Percentiles rank a stretch among this genome's conserved stretches.
These are phyloP conservation scores for Cinnamomum chago DNA, from an alignment of 164 flowering plant species.

Conservation along the genomic window DNA sequence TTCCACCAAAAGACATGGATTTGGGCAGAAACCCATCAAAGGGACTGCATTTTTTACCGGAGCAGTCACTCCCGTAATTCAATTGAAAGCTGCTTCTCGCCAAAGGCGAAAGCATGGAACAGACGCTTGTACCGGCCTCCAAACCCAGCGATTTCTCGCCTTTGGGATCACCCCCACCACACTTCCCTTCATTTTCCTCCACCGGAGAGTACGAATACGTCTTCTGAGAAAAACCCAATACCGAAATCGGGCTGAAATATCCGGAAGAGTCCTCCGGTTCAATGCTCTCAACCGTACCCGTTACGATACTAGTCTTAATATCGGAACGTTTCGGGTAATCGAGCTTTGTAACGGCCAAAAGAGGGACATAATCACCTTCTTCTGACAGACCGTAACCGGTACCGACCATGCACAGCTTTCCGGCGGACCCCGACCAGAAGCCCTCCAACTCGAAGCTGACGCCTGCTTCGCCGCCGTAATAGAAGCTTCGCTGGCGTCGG, in stretches of 20 bases:
- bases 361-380: conserved; percentile 27
- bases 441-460: conserved; percentile 32
- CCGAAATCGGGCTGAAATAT: conserved; percentile 34
- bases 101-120: conserved; percentile 9
- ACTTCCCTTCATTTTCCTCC: conserved; percentile 12
- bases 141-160: conserved; percentile 13
- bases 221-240: conserved; percentile 26
- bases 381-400: conserved; percentile 13
- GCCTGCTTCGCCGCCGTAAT: background rate
- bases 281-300: conserved; percentile 44
- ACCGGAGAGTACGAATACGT: conserved; percentile 31
- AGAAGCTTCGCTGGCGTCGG: background rate
- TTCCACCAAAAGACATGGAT: conserved; percentile 23
- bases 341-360: conserved; percentile 42
- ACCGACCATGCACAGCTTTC: conserved; percentile 61
- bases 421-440: conserved; percentile 45
- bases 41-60: conserved; percentile 31
- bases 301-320: conserved; percentile 31
- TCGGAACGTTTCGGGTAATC: conserved; percentile 27
- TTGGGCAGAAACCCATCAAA: conserved; percentile 30
- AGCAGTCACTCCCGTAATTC: conserved; percentile 33
- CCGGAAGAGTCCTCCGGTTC: conserved; percentile 1
- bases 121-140: conserved; percentile 13
- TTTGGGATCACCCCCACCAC: conserved; percentile 7
- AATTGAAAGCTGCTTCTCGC: conserved; percentile 13